Conservation (phyloP, 257 asterid genomes). For the Coffea canephora region DNA sequence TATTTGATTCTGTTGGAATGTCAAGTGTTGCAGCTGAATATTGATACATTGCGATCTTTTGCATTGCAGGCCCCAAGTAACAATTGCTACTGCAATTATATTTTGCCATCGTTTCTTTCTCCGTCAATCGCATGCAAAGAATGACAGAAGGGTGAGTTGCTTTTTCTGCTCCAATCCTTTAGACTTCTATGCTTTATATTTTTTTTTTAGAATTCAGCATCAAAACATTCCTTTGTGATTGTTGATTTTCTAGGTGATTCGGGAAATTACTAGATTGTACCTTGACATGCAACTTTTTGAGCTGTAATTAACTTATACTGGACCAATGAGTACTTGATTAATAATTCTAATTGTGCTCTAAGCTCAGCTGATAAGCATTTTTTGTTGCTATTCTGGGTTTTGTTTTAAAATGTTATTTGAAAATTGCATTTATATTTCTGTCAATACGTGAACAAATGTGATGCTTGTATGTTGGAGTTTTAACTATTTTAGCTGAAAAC, state of each 20-base stretch:
- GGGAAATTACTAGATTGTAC: background rate
- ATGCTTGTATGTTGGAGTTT: background rate
- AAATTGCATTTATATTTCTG: background rate
- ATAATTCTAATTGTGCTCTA: background rate
- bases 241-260: background rate
- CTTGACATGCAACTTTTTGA: background rate
- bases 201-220: background rate
- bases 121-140: conserved; percentile 81
- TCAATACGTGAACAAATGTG: background rate
- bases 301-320: background rate
- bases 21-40: conserved; percentile 4
- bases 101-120: conserved; percentile 96
- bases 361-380: background rate
- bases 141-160: conserved; percentile 83
- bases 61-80: conserved; percentile 91
- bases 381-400: background rate
- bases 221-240: background rate
- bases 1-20: background rate
- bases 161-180: background rate
- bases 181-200: background rate
- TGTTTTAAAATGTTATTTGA: background rate
- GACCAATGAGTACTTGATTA: background rate
- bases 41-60: conserved; percentile 18
- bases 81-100: conserved; percentile 93
- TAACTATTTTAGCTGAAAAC: background rate